Evolutionary conservation across 2,329 filamentous ascomycete species (phyloP).

Genomic region (Zasmidium angulare): DNA sequence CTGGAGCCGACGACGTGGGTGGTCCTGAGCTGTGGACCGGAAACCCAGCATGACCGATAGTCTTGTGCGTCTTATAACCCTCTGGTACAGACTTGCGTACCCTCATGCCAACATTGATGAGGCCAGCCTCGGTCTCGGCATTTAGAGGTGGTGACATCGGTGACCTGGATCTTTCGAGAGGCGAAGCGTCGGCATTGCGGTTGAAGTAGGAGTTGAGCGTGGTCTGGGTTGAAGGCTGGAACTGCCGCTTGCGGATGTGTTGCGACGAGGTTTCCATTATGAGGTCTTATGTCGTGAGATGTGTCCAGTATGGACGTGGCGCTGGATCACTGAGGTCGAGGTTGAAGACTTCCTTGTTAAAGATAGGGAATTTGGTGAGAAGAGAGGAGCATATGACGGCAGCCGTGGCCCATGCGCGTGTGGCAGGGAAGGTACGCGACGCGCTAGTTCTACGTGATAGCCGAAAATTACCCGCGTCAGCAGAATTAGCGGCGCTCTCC

Average conservation of each 20-base stretch:
- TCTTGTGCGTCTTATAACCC: slow-evolving; percentile 79
- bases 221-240: slow-evolving; percentile 39
- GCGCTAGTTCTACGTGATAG: too few relatives aligned
- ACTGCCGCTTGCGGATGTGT: slow-evolving; percentile 43
- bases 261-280: slow-evolving; percentile 11
- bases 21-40: slow-evolving; percentile 27
- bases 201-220: slow-evolving; percentile 46
- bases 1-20: slow-evolving; percentile 35
- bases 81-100: slow-evolving; percentile 90
- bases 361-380: too few relatives aligned
- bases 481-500: too few relatives aligned
- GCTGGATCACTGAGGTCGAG: background rate
- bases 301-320: background rate
- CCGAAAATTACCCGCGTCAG: too few relatives aligned
- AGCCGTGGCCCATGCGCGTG: too few relatives aligned
- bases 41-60: slow-evolving; percentile 24
- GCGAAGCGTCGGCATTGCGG: slow-evolving; percentile 17
- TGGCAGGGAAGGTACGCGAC: too few relatives aligned
- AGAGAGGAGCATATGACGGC: too few relatives aligned
- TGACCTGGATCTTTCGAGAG: slow-evolving; percentile 6
- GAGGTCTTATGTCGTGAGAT: background rate
- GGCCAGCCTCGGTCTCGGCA: slow-evolving; percentile 69
- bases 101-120: slow-evolving; percentile 92
- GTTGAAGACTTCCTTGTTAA: background rate
- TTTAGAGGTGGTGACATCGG: slow-evolving; percentile 57